These are phyloP conservation scores for Setaria italica DNA, from an alignment of 202 grass and related monocot species.

Conservation along the genomic window DNA sequence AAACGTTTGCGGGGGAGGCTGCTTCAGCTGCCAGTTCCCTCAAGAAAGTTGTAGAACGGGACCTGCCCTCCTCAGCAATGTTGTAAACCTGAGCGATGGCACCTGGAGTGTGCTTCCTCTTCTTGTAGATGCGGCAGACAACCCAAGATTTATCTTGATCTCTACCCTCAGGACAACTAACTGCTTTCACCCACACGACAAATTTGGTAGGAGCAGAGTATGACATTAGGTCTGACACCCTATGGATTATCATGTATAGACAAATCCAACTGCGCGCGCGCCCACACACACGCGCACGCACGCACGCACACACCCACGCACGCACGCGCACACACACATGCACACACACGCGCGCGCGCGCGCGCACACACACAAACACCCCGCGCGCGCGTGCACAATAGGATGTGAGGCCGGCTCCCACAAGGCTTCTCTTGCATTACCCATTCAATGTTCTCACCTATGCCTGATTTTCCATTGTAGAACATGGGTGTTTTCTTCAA, in stretches of 20 bases:
- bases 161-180: not conserved
- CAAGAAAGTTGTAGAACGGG: not conserved
- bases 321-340: no score
- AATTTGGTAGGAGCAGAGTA: not conserved
- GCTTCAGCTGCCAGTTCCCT: not conserved
- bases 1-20: not conserved
- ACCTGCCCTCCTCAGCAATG: not conserved
- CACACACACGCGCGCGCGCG: no score
- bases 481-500: conserved; percentile 25
- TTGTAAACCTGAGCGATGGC: not conserved
- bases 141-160: not conserved
- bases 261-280: not conserved
- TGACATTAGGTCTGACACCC: not conserved
- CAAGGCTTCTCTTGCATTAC: not conserved
- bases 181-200: not conserved
- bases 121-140: conserved; percentile 1
- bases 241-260: not conserved
- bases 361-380: no score
- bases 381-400: not conserved
- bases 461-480: conserved; percentile 23
- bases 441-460: conserved; percentile 18
- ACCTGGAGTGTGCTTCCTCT: not conserved
- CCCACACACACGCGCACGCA: no score
- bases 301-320: no score
- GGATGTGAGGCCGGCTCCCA: not conserved